Evolutionary conservation across 805 yeast genomes (phyloP), one percentile per base, ranked within the genome.

Genomic region (Candida oleophila): DNA sequence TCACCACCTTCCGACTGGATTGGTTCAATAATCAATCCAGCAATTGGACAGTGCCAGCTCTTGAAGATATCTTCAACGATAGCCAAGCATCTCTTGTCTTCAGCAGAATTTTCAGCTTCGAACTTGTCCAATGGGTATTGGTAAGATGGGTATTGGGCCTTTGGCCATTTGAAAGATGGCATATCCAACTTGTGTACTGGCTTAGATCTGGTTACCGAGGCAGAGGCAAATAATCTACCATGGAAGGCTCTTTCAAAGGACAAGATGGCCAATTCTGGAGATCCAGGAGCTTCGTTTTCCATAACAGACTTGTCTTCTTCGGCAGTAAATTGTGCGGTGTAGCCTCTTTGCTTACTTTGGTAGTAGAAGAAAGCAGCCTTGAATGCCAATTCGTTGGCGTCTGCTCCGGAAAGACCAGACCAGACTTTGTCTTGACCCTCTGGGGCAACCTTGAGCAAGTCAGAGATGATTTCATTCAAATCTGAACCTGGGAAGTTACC

Each of bases 111-210:
- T 55, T 71, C 82, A 41, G 74, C 82, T 37, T 62, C 81, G 63
- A 82, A 62, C 43, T 80, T 76, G 46, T 82, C 91, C 60, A 90
- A 77, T 49, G 98, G 98, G 68, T 89, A 91, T 67, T 83, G 73
- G 69, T 89, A 83, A 43, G 78, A 57, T 53, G 98, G 98, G 75
- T 84, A 91, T 52, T 89, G 89, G 47, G 97, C 97, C 66, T 87
- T 90, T 62, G 98, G 98, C 97, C 97, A 91, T 62, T 88, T 81
- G 75, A 91, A 91, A 4, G 96, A 83, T 50, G 98, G 98, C 71
- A 92, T 75, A 68, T 85, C 91, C 67, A 91, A 74, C 74, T 92
- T 91, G 77, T 91, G 98, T 57, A 92, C 80, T 55, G 97, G 96
- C 76, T 89, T 92, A 47, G 97, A 89, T 66, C 96, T 82, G 35